A percentile compares a stretch with the other conserved stretches of the same genome.
Conservation (phyloP, 768 basidiomycete genomes). For the Tulasnella sp. region DNA sequence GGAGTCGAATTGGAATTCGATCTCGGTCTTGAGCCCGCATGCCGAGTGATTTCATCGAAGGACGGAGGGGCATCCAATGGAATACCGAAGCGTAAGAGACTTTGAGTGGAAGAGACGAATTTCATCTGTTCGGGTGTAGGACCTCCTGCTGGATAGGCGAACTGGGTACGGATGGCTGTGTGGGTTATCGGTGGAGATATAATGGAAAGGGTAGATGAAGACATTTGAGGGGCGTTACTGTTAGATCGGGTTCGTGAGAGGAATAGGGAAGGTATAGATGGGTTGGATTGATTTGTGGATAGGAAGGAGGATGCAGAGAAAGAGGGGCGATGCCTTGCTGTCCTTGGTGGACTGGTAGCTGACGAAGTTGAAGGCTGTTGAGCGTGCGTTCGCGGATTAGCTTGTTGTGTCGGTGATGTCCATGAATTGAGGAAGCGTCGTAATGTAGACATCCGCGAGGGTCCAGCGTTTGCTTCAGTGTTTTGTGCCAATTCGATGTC, state of each 20-base stretch:
- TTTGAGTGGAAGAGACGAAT: conserved; percentile 55
- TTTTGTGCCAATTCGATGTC: background rate
- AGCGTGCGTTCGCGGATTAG: too few relatives aligned
- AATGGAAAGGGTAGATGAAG: conserved; percentile 48
- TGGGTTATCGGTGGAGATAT: conserved; percentile 69
- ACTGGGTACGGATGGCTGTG: conserved; percentile 56
- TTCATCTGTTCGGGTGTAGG: conserved; percentile 48
- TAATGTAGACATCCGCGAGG: conserved; percentile 5
- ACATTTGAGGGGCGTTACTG: conserved; percentile 6
- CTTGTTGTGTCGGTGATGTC: conserved; percentile 1
- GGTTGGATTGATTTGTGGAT: background rate
- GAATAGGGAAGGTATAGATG: conserved; percentile 1
- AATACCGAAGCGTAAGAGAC: conserved; percentile 53
- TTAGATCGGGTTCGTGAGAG: conserved; percentile 14
- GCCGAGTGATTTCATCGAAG: too few relatives aligned
- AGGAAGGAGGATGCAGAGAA: conserved; percentile 25
- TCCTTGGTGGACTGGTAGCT: too few relatives aligned
- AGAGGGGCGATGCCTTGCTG: conserved; percentile 11
- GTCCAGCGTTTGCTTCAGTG: background rate
- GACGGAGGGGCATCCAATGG: conserved; percentile 72
- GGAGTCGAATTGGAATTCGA: background rate
- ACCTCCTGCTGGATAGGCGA: conserved; percentile 49
- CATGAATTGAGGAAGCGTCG: conserved; percentile 13
- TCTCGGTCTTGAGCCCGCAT: too few relatives aligned
- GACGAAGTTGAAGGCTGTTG: too few relatives aligned